These are phyloP conservation scores for Geotrichum reessii DNA, from an alignment of 1,139 yeast genomes.

Conservation along the genomic window DNA sequence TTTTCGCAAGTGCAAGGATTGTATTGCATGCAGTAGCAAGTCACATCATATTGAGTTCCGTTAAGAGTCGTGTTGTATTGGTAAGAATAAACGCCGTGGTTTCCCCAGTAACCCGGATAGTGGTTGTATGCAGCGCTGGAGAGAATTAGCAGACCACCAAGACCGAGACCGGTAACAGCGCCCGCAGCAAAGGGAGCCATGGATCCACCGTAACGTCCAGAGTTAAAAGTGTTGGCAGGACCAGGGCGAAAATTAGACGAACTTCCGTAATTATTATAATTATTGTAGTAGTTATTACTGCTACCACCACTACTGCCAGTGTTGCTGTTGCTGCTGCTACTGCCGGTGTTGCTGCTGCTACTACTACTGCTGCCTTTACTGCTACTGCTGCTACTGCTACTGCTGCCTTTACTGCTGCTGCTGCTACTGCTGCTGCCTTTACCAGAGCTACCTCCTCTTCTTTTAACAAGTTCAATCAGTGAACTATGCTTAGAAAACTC, in stretches of 20 bases:
- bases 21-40: slow-evolving; percentile 25
- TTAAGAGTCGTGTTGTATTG: slow-evolving; percentile 23
- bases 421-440: slow-evolving; percentile 3
- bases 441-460: slow-evolving; percentile 13
- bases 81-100: slow-evolving; percentile 23
- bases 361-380: slow-evolving; percentile 14
- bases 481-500: neutral
- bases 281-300: slow-evolving; percentile 6
- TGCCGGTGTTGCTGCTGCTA: slow-evolving; percentile 10
- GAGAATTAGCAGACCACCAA: slow-evolving; percentile 19
- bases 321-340: slow-evolving; percentile 8
- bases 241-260: slow-evolving; percentile 10
- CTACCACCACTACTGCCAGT: slow-evolving; percentile 7
- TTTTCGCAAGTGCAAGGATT: slow-evolving; percentile 28
- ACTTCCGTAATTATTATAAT: slow-evolving; percentile 8
- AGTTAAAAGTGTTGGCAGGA: slow-evolving; percentile 8
- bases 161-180: slow-evolving; percentile 24
- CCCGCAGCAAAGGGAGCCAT: slow-evolving; percentile 25
- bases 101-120: slow-evolving; percentile 28
- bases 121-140: slow-evolving; percentile 13
- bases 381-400: slow-evolving; percentile 20
- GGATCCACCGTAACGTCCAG: slow-evolving; percentile 24
- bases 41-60: slow-evolving; percentile 24
- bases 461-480: slow-evolving; percentile 8
- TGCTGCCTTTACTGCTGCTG: slow-evolving; percentile 6